These are phyloP conservation scores for Calonectria henricotiae DNA, from an alignment of 2,329 filamentous ascomycete genomes.

Conservation along the genomic window DNA sequence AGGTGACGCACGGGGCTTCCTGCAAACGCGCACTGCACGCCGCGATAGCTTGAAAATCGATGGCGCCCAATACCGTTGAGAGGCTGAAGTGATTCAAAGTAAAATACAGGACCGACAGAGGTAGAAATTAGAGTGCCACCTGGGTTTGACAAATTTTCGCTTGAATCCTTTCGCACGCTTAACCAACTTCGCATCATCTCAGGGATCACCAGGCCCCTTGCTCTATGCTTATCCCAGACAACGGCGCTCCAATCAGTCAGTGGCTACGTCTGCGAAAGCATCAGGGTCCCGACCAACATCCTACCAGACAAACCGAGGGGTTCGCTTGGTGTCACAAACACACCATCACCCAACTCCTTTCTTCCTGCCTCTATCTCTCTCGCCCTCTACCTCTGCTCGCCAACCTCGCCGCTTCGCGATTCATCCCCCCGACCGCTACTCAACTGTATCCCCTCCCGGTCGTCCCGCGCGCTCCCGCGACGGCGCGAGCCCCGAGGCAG, in stretches of 20 bases:
- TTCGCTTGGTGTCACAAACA: constrained; percentile 34
- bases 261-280: constrained; percentile 41
- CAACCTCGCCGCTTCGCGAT: constrained; percentile 9
- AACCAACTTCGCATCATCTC: constrained; percentile 26
- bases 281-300: constrained; percentile 46
- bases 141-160: constrained; percentile 22
- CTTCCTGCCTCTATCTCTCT: constrained; percentile 20
- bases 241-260: constrained; percentile 50
- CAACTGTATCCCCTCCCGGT: constrained; percentile 35
- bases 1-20: constrained; percentile 49
- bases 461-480: constrained; percentile 39
- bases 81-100: constrained; percentile 11
- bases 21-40: constrained; percentile 17
- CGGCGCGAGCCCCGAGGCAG: constrained; percentile 47
- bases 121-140: neutral
- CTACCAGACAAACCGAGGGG: constrained; percentile 24
- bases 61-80: neutral
- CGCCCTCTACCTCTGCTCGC: constrained; percentile 36
- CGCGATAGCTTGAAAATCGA: constrained; percentile 11
- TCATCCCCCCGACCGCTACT: constrained; percentile 19
- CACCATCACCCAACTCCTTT: constrained; percentile 40
- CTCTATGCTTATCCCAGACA: constrained; percentile 46
- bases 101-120: neutral
- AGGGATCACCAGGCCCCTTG: constrained; percentile 47
- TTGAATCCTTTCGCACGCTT: constrained; percentile 23